Percentiles rank a stretch among this genome's conserved stretches.
Conservation (phyloP, 768 basidiomycete genomes). For the Tricholoma flavovirens region DNA sequence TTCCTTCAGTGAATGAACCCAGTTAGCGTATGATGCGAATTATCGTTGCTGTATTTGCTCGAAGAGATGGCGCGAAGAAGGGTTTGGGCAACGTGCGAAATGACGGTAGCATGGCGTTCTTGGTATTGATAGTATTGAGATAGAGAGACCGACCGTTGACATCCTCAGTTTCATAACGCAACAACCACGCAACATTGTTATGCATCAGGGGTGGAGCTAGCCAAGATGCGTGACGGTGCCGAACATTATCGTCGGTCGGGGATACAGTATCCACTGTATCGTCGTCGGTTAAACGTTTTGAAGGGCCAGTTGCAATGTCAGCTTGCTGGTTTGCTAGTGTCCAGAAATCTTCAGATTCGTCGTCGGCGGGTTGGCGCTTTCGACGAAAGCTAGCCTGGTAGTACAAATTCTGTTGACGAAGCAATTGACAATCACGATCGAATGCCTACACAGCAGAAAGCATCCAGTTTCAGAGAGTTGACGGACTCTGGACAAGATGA, state of each 20-base stretch:
- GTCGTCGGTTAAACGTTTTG: not conserved
- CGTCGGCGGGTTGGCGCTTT: not conserved
- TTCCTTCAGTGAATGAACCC: not conserved
- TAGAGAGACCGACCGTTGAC: slow-evolving; percentile 10
- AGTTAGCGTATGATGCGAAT: slow-evolving; percentile 7
- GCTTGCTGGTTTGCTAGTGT: not conserved
- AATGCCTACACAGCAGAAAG: not conserved
- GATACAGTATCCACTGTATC: not conserved
- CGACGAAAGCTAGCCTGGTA: not conserved
- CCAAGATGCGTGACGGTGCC: not conserved
- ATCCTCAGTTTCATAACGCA: slow-evolving; percentile 7
- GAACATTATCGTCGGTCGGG: not conserved
- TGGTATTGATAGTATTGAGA: slow-evolving; percentile 6
- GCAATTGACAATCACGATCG: not conserved
- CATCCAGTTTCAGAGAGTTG: not conserved
- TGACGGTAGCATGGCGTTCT: slow-evolving; percentile 1
- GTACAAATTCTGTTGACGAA: not conserved
- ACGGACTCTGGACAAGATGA: not conserved
- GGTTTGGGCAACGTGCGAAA: slow-evolving; percentile 13
- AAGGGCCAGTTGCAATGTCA: not conserved
- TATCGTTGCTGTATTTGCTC: slow-evolving; percentile 4
- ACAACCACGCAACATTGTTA: slow-evolving; percentile 13
- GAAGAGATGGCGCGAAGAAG: slow-evolving; percentile 15
- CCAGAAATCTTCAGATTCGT: not conserved
- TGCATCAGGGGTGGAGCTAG: slow-evolving; percentile 2